Base-by-base conservation (phyloP, 2,329 filamentous ascomycete genomes). In the Aspergillus ochraceoroseus region DNA sequence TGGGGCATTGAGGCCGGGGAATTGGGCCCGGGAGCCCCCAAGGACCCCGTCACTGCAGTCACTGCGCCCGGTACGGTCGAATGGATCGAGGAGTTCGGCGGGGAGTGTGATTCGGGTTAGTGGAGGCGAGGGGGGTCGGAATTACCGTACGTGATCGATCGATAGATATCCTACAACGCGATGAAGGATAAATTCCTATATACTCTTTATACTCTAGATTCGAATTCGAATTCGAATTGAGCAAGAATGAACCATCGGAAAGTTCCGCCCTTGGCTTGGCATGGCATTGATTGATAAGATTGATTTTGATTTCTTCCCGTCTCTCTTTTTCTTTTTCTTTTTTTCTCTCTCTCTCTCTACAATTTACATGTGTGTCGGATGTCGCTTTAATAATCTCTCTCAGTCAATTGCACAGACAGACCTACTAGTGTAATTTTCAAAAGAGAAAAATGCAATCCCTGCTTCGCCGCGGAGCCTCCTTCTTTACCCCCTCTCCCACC, bases 31-130 rank as follows among this genome's bases (percentile, higher is more conserved):
- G 33, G 31, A 44, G 13, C 17, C 40, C 7, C 47, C 53, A 12
- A 58, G 53, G 25, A 63, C 62, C 7, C 61, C 61, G n/a, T 68
- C 64, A 29, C 56, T 47, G 19, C 57, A 47, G 23, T 66, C 65
- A 15, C 44, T 69, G 14, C 55, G 55, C 13, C 59, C 53, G 18
- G 43, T 61, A 14, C 53, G 46, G 19, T 67, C 64, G 11, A 55
- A 52, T 31, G 45, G 55, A 13, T 66, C 65, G 14, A 51, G 51
- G 26, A 60, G 55, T 38, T 65, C 62, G 3, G 58, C 46, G 18
- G 62, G 58, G 8, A 68, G 65, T 48, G 64, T 68, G n/a, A 65
- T 68, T 48, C 63, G 60, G n/a, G 11, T 47, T 66, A 20, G 49
- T 55, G 14, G 56, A 62, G 35, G 52, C 57, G 6, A 52, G 46